These are phyloP conservation scores for Boeremia lycopersici DNA, from an alignment of 2,329 filamentous ascomycete genomes.

Conservation along the genomic window DNA sequence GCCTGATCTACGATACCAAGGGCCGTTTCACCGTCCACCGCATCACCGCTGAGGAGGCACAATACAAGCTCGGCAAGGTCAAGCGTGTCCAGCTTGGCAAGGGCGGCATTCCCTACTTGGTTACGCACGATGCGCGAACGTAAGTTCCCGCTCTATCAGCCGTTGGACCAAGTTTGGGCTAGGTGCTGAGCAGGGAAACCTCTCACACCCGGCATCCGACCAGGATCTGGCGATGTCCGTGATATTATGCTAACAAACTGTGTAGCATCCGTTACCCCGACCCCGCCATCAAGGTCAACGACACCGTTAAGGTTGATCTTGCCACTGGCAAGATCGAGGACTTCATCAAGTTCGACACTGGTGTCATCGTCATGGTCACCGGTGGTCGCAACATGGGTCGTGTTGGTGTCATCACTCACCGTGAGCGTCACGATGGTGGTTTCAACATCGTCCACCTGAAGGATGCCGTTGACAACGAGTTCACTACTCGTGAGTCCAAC, in stretches of 20 bases:
- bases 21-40: slow-evolving; percentile 99
- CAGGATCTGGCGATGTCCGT: slow-evolving; percentile 79
- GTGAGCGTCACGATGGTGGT: slow-evolving; percentile 99
- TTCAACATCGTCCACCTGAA: slow-evolving; percentile 99
- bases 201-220: slow-evolving; percentile 95
- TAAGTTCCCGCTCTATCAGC: slow-evolving; percentile 99
- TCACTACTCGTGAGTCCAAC: slow-evolving; percentile 99
- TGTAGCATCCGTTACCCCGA: slow-evolving; percentile 98
- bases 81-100: slow-evolving; percentile 99
- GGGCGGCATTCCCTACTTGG: slow-evolving; percentile 99
- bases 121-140: slow-evolving; percentile 99
- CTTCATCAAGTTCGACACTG: slow-evolving; percentile 98
- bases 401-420: slow-evolving; percentile 99
- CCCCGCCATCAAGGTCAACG: slow-evolving; percentile 98
- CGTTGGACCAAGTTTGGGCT: slow-evolving; percentile 74
- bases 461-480: slow-evolving; percentile 99
- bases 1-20: slow-evolving; percentile 99
- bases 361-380: slow-evolving; percentile 96
- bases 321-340: slow-evolving; percentile 96
- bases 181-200: slow-evolving; percentile 42
- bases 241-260: slow-evolving; percentile 48
- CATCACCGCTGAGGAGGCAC: slow-evolving; percentile 97
- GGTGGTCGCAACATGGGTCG: slow-evolving; percentile 99
- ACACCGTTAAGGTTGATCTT: slow-evolving; percentile 99
- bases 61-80: slow-evolving; percentile 99